Conservation (phyloP, 345 rosid genomes). For the sweet orange (Citrus sinensis) region DNA sequence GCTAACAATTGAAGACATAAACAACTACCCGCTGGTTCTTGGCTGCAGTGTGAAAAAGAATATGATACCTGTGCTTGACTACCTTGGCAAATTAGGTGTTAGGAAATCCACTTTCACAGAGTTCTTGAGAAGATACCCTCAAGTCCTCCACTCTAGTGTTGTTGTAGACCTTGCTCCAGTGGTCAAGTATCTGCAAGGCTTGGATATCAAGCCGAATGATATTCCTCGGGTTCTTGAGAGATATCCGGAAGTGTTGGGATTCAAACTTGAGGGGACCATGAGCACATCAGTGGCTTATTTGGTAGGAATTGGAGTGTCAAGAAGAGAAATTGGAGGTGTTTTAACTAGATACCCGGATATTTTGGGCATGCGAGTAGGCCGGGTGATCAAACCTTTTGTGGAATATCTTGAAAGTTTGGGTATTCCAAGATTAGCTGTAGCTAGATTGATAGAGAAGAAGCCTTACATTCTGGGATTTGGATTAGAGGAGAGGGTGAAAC, state of each 20-base stretch:
- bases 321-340: conserved; percentile 83
- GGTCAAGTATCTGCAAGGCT: conserved; percentile 84
- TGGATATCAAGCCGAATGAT: conserved; percentile 77
- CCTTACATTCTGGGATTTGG: conserved; percentile 82
- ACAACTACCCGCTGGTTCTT: conserved; percentile 86
- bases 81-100: conserved; percentile 88
- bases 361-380: conserved; percentile 86
- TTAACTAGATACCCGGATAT: conserved; percentile 81
- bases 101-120: conserved; percentile 75
- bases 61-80: conserved; percentile 92
- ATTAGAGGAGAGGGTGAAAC: conserved; percentile 55
- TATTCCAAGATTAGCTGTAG: conserved; percentile 74
- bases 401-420: conserved; percentile 78
- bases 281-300: conserved; percentile 92
- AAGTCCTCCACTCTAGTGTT: conserved; percentile 84
- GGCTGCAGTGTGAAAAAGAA: conserved; percentile 98
- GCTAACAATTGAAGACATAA: conserved; percentile 73
- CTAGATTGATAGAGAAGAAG: conserved; percentile 80
- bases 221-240: conserved; percentile 85
- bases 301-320: conserved; percentile 82
- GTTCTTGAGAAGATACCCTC: conserved; percentile 80
- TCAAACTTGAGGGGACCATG: conserved; percentile 96
- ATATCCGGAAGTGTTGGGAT: conserved; percentile 87
- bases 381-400: conserved; percentile 81
- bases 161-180: conserved; percentile 92